Percentiles rank a stretch among this genome's conserved stretches.
Conservation (phyloP, 176 grass and related monocot species). For the Themeda triandra region DNA sequence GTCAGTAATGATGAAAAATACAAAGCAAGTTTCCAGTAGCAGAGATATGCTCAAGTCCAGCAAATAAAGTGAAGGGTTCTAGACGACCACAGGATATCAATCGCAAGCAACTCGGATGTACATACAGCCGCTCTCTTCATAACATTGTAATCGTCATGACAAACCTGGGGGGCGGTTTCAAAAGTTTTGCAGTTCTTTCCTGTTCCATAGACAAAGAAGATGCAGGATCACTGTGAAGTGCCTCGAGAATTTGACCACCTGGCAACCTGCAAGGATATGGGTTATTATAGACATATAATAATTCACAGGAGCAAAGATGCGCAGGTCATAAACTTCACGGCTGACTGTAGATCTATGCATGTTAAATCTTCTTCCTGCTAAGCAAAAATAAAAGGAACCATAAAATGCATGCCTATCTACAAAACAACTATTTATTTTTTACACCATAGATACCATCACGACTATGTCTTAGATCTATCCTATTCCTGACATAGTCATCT, state of each 20-base stretch:
- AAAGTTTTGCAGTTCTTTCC: constrained; percentile 82
- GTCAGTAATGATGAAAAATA: constrained; percentile 31
- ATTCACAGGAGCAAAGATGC: constrained; percentile 2
- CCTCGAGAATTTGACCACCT: constrained; percentile 87
- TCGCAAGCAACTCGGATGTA: constrained; percentile 29
- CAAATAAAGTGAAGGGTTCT: constrained; percentile 30
- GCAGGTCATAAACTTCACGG: constrained; percentile 28
- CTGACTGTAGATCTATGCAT: constrained; percentile 15
- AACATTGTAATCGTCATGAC: constrained; percentile 26
- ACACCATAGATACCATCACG: constrained; percentile 27
- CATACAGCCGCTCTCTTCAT: constrained; percentile 30
- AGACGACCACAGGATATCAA: constrained; percentile 27
- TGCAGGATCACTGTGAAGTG: constrained; percentile 97
- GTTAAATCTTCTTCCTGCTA: constrained; percentile 31
- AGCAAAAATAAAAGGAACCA: constrained; percentile 20
- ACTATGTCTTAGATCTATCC: constrained; percentile 37
- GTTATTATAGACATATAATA: constrained; percentile 50
- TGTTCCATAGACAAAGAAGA: constrained; percentile 85
- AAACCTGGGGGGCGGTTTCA: constrained; percentile 76
- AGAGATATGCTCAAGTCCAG: constrained; percentile 32
- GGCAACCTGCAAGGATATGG: constrained; percentile 67
- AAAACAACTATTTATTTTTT: constrained; percentile 30
- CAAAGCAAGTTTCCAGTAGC: constrained; percentile 11
- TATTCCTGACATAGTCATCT: constrained; percentile 34
- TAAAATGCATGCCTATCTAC: constrained; percentile 26